phyloP scores from a whole-genome alignment of 2,329 filamentous ascomycete species.

The Metarhizium anisopliae region DNA sequence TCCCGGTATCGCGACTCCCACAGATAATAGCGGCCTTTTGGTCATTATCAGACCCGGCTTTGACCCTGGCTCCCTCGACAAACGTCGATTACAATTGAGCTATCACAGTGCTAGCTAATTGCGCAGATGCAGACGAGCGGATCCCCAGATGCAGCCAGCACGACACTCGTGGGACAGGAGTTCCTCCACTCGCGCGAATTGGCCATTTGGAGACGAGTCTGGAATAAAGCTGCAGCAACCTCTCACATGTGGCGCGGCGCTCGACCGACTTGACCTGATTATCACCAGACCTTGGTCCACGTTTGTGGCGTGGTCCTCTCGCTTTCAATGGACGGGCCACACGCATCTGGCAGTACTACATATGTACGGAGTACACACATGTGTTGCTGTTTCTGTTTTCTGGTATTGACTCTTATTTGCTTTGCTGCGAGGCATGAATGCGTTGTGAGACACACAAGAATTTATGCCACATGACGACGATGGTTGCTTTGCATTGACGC shows the following conservation, averaged over 20 bases:
- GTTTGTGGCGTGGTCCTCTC: background rate
- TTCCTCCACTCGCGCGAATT: background rate
- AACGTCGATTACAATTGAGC: too few relatives aligned
- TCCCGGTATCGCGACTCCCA: too few relatives aligned
- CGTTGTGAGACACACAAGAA: background rate
- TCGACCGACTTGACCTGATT: background rate
- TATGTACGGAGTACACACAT: too few relatives aligned
- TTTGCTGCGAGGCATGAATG: background rate
- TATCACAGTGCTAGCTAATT: background rate
- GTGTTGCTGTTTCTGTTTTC: too few relatives aligned
- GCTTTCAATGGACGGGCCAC: too few relatives aligned
- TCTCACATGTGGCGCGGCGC: background rate
- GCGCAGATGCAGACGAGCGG: background rate
- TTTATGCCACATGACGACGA: background rate
- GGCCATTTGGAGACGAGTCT: background rate
- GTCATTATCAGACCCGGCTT: too few relatives aligned
- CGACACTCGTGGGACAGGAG: background rate
- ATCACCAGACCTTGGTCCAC: background rate
- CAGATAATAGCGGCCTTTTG: too few relatives aligned
- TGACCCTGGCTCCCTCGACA: too few relatives aligned
- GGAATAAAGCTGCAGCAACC: background rate
- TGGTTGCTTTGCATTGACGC: background rate
- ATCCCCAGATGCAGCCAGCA: background rate
- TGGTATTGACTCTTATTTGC: background rate
- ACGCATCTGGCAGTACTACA: too few relatives aligned